Conservation (phyloP, 164 flowering plant genomes). For the Echeveria elegans region DNA sequence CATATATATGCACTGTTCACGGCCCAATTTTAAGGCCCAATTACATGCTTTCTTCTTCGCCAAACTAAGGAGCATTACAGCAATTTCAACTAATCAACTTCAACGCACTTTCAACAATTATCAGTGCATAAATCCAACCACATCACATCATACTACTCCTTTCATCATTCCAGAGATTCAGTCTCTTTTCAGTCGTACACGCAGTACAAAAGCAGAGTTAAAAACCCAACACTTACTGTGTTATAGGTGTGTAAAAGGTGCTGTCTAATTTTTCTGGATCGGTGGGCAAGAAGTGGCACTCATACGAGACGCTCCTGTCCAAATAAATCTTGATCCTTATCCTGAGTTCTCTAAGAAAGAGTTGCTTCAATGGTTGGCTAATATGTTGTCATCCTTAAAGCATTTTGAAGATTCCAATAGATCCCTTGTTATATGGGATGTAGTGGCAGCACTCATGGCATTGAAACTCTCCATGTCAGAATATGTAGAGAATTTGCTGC, state of each 20-base stretch:
- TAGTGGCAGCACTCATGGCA: slow-evolving; percentile 55
- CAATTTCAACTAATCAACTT: too few relatives aligned
- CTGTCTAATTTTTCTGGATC: slow-evolving; percentile 75
- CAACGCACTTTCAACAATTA: too few relatives aligned
- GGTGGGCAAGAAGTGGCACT: slow-evolving; percentile 57
- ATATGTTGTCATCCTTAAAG: slow-evolving; percentile 55
- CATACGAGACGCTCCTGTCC: slow-evolving; percentile 14
- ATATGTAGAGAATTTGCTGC: slow-evolving; percentile 33
- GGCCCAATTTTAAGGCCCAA: too few relatives aligned
- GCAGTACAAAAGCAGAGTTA: too few relatives aligned
- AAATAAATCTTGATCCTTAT: slow-evolving; percentile 18
- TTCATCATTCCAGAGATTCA: too few relatives aligned
- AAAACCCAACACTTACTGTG: too few relatives aligned
- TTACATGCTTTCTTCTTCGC: too few relatives aligned
- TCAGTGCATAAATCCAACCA: too few relatives aligned
- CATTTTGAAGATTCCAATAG: slow-evolving; percentile 28
- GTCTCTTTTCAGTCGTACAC: too few relatives aligned
- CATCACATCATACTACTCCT: too few relatives aligned
- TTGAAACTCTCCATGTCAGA: slow-evolving; percentile 45
- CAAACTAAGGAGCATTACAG: too few relatives aligned
- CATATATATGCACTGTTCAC: too few relatives aligned
- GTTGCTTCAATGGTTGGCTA: slow-evolving; percentile 45
- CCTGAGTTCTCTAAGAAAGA: slow-evolving; percentile 44
- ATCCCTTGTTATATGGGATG: slow-evolving; percentile 74
- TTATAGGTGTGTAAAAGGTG: slow-evolving; percentile 59